Conservation (phyloP, 2,329 filamentous ascomycete genomes). For the Rhynchosporium agropyri region DNA sequence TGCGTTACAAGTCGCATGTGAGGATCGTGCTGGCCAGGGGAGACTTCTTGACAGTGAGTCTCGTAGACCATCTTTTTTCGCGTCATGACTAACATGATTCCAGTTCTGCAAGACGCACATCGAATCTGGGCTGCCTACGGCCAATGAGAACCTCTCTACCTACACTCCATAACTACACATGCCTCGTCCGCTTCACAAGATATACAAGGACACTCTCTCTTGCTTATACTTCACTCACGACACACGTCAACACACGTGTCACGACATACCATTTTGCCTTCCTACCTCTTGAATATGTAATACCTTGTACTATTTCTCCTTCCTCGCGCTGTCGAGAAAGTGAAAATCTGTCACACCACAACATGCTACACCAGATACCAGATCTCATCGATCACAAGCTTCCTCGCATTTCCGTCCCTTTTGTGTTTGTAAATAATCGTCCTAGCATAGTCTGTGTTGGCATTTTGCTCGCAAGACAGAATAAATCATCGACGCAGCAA, state of each 20-base stretch:
- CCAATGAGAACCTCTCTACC: slow-evolving; percentile 23
- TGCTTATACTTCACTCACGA: slow-evolving; percentile 19
- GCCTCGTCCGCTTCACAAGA: background rate
- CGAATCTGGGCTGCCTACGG: slow-evolving; percentile 35
- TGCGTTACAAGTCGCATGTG: slow-evolving; percentile 66
- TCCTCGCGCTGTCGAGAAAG: background rate
- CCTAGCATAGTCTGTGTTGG: background rate
- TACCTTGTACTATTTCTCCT: background rate
- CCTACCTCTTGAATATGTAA: slow-evolving; percentile 12
- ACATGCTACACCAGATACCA: slow-evolving; percentile 21
- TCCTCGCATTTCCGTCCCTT: slow-evolving; percentile 15
- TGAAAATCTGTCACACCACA: background rate
- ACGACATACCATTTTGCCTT: background rate
- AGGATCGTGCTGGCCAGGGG: slow-evolving; percentile 60
- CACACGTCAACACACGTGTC: slow-evolving; percentile 12
- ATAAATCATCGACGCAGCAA: background rate
- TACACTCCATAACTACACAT: background rate
- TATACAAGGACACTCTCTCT: slow-evolving; percentile 1
- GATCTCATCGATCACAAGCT: slow-evolving; percentile 24
- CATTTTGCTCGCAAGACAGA: background rate
- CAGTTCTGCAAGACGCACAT: slow-evolving; percentile 39
- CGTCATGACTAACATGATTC: slow-evolving; percentile 23
- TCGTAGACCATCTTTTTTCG: background rate
- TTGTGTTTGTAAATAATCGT: slow-evolving; percentile 19
- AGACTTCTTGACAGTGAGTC: slow-evolving; percentile 51